These are phyloP conservation scores for Ottelia alismoides DNA, from an alignment of 106 monocot species.

Conservation along the genomic window DNA sequence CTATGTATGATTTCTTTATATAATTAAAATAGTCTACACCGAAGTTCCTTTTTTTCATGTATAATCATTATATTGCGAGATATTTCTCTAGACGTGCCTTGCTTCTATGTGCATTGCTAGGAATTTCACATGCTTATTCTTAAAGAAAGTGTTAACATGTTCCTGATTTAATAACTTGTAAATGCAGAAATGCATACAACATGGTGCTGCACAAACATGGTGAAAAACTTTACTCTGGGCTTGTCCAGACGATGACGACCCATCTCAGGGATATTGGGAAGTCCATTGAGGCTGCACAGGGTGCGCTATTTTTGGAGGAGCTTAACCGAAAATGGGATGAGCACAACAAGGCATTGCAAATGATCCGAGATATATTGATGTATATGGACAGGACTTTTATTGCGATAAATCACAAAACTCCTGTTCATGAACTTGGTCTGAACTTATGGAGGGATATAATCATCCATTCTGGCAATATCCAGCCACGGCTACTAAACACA, in stretches of 20 bases:
- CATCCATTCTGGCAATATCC: slow-evolving; percentile 49
- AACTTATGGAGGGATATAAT: slow-evolving; percentile 85
- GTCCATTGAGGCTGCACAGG: slow-evolving; percentile 75
- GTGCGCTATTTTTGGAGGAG: slow-evolving; percentile 69
- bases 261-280: slow-evolving; percentile 74
- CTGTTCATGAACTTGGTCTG: slow-evolving; percentile 86
- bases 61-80: too few relatives aligned
- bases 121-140: too few relatives aligned
- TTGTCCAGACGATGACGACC: slow-evolving; percentile 66
- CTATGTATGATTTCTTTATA: too few relatives aligned
- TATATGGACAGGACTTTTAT: slow-evolving; percentile 97
- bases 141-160: too few relatives aligned
- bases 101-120: too few relatives aligned
- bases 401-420: slow-evolving; percentile 37
- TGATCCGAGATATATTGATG: slow-evolving; percentile 96
- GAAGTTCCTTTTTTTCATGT: too few relatives aligned
- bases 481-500: slow-evolving; percentile 46
- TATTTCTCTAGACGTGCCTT: too few relatives aligned
- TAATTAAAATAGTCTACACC: too few relatives aligned
- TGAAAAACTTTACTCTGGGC: slow-evolving; percentile 69
- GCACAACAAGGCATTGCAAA: slow-evolving; percentile 92
- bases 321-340: slow-evolving; percentile 82
- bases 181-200: slow-evolving; percentile 85
- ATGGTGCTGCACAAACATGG: slow-evolving; percentile 97
- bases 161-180: not conserved